A percentile compares a stretch with the other conserved stretches of the same genome.
Conservation (phyloP, 257 asterid species). For the Verbascum thapsus region DNA sequence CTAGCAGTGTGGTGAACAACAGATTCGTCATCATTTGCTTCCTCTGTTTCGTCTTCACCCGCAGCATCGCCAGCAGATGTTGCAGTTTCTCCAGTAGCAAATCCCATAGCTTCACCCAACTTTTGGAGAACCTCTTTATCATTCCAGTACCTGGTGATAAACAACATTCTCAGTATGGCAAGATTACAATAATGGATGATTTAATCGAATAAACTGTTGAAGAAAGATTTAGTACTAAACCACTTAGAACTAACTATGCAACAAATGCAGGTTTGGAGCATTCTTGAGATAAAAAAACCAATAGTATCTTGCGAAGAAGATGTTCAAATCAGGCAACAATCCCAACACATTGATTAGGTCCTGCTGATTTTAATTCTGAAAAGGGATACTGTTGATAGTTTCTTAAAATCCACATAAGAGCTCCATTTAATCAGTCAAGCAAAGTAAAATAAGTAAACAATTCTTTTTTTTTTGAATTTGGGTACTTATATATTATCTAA, state of each 20-base stretch:
- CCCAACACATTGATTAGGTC: not conserved
- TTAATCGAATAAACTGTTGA: not conserved
- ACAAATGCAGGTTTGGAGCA: too few species aligned
- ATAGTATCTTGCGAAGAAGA: not conserved
- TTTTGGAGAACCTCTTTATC: constrained; percentile 66
- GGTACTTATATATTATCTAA: not conserved
- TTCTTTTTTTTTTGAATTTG: constrained; percentile 12
- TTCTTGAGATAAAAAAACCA: too few species aligned
- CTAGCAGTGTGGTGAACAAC: constrained; percentile 90
- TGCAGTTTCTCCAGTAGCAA: constrained; percentile 52
- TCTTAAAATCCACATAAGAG: not conserved
- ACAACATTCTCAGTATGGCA: constrained; percentile 21
- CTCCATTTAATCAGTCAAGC: not conserved
- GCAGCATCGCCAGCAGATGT: constrained; percentile 46
- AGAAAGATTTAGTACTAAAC: not conserved
- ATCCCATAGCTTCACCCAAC: constrained; percentile 71
- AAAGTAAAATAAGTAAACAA: not conserved
- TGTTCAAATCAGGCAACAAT: not conserved
- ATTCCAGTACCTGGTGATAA: constrained; percentile 52
- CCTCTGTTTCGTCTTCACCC: constrained; percentile 76
- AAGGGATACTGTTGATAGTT: not conserved
- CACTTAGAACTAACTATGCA: constrained; percentile 1
- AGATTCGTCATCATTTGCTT: constrained; percentile 87
- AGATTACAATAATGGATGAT: constrained; percentile 11
- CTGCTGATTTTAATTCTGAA: not conserved